These are phyloP conservation scores for Melocanna baccifera DNA, from an alignment of 176 grass and related monocot species.

Conservation along the genomic window DNA sequence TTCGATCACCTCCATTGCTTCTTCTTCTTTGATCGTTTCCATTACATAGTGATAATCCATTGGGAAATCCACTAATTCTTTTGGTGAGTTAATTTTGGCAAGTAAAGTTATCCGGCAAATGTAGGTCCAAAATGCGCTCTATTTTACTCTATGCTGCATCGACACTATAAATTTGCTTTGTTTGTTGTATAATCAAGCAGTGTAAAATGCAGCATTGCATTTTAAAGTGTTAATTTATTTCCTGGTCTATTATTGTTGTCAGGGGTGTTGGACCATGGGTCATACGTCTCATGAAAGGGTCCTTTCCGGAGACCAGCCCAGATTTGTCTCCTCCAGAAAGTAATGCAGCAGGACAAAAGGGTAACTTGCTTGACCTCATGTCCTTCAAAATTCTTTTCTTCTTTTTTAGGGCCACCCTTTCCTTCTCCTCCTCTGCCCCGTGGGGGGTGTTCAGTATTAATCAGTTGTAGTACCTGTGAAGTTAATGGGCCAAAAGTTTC, in stretches of 20 bases:
- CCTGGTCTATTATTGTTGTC: constrained; percentile 14
- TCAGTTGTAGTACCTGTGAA: neutral
- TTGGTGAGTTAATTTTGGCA: neutral
- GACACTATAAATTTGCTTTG: neutral
- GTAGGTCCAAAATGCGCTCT: neutral
- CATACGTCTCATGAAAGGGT: constrained; percentile 61
- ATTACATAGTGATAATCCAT: neutral
- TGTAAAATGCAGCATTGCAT: neutral
- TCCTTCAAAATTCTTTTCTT: neutral
- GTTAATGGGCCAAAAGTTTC: neutral
- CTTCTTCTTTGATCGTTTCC: neutral
- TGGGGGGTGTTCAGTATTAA: neutral
- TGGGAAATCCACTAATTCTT: neutral
- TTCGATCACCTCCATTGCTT: neutral
- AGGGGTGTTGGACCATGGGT: constrained; percentile 84
- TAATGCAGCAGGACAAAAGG: constrained; percentile 8
- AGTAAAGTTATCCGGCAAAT: neutral
- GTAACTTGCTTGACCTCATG: neutral
- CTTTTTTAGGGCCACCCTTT: neutral
- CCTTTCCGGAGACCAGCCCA: constrained; percentile 39
- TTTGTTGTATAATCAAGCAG: neutral
- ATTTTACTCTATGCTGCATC: neutral
- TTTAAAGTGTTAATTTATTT: neutral
- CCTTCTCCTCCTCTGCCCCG: no score
- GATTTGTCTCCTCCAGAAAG: constrained; percentile 36